Conservation (phyloP, 768 basidiomycete genomes). For the Lactarius hengduanensis region DNA sequence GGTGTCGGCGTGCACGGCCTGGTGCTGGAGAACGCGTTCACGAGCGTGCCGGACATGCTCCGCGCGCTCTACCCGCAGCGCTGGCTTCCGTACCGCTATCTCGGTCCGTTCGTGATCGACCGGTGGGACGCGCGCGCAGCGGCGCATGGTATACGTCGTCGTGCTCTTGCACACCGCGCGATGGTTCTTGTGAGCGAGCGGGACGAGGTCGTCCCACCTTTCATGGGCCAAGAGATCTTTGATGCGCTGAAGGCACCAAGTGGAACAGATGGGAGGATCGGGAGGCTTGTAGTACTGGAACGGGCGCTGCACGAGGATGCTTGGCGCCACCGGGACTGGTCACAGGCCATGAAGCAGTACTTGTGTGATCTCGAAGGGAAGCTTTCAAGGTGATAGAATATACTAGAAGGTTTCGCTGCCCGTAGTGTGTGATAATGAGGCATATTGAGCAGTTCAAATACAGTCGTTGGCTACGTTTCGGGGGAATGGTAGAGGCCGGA, state of each 20-base stretch:
- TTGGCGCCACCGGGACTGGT: constrained; percentile 37
- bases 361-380: constrained; percentile 16
- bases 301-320: constrained; percentile 43
- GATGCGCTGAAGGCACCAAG: constrained; percentile 14
- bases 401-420: not conserved
- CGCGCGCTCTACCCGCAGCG: constrained; percentile 45
- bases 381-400: not conserved
- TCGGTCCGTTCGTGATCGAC: constrained; percentile 46
- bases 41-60: constrained; percentile 48
- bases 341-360: constrained; percentile 33
- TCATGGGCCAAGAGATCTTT: constrained; percentile 39
- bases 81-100: constrained; percentile 51
- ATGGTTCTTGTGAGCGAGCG: constrained; percentile 43
- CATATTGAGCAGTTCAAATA: too few species aligned
- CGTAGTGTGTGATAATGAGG: too few species aligned
- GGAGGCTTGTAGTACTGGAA: constrained; percentile 33
- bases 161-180: constrained; percentile 31
- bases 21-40: constrained; percentile 51
- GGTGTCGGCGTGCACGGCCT: constrained; percentile 36
- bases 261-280: not conserved
- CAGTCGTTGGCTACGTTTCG: too few species aligned
- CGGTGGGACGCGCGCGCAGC: constrained; percentile 46
- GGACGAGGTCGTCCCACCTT: constrained; percentile 47
- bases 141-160: constrained; percentile 24
- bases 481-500: too few species aligned